Percentiles rank a stretch among this genome's conserved stretches.
Conservation (phyloP, 2,329 filamentous ascomycete genomes). For the Fusarium sp. region DNA sequence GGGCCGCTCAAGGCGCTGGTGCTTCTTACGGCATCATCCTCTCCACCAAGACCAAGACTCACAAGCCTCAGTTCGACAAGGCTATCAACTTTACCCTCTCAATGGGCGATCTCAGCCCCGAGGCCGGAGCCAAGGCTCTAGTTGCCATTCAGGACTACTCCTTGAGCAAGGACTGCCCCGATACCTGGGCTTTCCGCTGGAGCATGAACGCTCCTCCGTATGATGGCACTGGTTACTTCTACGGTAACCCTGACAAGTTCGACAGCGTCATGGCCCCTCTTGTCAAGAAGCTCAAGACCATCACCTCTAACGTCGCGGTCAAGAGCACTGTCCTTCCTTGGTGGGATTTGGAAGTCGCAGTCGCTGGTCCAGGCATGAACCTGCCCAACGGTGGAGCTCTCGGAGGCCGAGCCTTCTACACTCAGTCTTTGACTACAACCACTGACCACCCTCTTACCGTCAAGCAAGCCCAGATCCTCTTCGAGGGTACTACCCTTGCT, state of each 20-base stretch:
- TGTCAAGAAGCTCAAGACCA: slow-evolving; percentile 20
- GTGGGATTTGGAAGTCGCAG: slow-evolving; percentile 40
- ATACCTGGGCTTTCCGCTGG: slow-evolving; percentile 43
- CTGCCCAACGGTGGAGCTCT: slow-evolving; percentile 34
- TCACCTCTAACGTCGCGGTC: slow-evolving; percentile 18
- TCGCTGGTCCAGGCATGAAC: slow-evolving; percentile 42
- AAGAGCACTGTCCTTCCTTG: slow-evolving; percentile 38
- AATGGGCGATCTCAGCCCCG: slow-evolving; percentile 24
- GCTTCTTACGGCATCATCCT: slow-evolving; percentile 43
- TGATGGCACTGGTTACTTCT: slow-evolving; percentile 42
- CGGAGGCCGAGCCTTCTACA: slow-evolving; percentile 42
- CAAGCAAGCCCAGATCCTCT: slow-evolving; percentile 32
- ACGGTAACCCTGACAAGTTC: slow-evolving; percentile 40
- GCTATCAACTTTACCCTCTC: slow-evolving; percentile 42
- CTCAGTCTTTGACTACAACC: slow-evolving; percentile 35
- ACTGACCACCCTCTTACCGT: slow-evolving; percentile 43
- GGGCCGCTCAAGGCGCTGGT: slow-evolving; percentile 42
- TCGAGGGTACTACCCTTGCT: slow-evolving; percentile 31
- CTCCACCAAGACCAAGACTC: slow-evolving; percentile 41
- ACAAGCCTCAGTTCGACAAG: slow-evolving; percentile 36
- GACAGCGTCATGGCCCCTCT: slow-evolving; percentile 34
- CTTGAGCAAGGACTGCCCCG: slow-evolving; percentile 26
- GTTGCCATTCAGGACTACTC: slow-evolving; percentile 43
- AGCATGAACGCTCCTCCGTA: slow-evolving; percentile 28
- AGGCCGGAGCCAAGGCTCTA: slow-evolving; percentile 34